Percentiles rank a stretch among this genome's conserved stretches.
Evolutionary conservation across 2,329 filamentous ascomycete genomes (phyloP).

Genomic region (Arthrobotrys pseudoclavata): DNA sequence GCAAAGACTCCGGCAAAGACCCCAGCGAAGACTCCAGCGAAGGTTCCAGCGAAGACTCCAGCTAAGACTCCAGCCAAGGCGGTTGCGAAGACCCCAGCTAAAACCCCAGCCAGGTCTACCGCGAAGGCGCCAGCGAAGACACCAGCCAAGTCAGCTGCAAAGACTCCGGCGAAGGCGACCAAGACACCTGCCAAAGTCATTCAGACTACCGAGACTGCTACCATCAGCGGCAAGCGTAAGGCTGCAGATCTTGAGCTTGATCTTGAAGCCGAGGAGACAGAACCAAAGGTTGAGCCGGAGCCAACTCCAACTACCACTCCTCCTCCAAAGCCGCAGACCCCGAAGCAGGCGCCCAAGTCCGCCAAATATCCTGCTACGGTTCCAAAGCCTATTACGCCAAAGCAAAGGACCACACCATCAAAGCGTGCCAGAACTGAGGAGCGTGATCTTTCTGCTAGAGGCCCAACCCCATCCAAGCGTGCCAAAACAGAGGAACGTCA

Average conservation of each 20-base stretch:
- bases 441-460: conserved; percentile 49
- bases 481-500: conserved; percentile 53
- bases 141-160: conserved; percentile 59
- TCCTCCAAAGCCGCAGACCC: conserved; percentile 42
- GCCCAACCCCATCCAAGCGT: conserved; percentile 49
- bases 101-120: conserved; percentile 62
- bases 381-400: conserved; percentile 60
- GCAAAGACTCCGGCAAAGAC: conserved; percentile 45
- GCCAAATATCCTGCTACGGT: conserved; percentile 63
- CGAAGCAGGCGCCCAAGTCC: conserved; percentile 48
- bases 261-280: conserved; percentile 20
- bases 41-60: conserved; percentile 60
- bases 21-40: conserved; percentile 61
- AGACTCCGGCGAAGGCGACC: conserved; percentile 32
- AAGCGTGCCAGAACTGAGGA: conserved; percentile 54
- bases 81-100: conserved; percentile 49
- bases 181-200: conserved; percentile 24
- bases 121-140: conserved; percentile 38
- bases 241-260: conserved; percentile 35
- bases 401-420: conserved; percentile 29
- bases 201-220: conserved; percentile 29
- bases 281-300: conserved; percentile 16
- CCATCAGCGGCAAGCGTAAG: conserved; percentile 49
- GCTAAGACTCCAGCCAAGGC: conserved; percentile 63
- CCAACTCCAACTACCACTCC: conserved; percentile 38